Conservation (phyloP, 2,329 filamentous ascomycete species). For the Alternaria conjuncta region DNA sequence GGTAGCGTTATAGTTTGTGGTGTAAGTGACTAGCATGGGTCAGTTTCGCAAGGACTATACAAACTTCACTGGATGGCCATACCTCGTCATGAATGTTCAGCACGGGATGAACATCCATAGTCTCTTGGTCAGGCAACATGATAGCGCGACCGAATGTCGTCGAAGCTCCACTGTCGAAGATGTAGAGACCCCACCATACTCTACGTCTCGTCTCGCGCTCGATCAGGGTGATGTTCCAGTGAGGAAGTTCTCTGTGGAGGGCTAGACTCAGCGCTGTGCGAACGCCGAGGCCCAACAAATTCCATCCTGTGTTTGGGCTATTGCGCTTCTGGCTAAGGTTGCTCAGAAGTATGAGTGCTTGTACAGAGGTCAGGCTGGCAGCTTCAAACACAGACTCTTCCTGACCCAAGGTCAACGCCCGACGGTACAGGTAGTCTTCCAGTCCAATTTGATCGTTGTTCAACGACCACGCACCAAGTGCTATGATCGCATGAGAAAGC, state of each 20-base stretch:
- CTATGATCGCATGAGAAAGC: conserved; percentile 32
- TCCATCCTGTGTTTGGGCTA: conserved; percentile 35
- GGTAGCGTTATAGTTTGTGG: conserved; percentile 27
- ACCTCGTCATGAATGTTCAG: conserved; percentile 32
- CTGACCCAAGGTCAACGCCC: conserved; percentile 31
- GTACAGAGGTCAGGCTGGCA: conserved; percentile 30
- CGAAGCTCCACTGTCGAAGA: conserved; percentile 36
- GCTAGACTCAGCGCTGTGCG: conserved; percentile 33
- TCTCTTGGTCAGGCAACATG: conserved; percentile 33
- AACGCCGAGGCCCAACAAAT: conserved; percentile 31
- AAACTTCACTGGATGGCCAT: not conserved
- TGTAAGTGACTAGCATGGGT: conserved; percentile 25
- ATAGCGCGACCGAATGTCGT: conserved; percentile 33
- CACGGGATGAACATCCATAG: conserved; percentile 33
- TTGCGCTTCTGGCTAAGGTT: conserved; percentile 35
- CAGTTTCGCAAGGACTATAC: not conserved
- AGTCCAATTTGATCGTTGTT: conserved; percentile 32
- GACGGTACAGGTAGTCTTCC: conserved; percentile 33
- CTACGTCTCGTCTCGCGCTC: conserved; percentile 33
- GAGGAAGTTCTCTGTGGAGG: conserved; percentile 33
- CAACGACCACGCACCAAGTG: conserved; percentile 30
- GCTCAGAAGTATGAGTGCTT: conserved; percentile 32
- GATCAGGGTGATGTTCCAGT: conserved; percentile 35
- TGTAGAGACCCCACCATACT: conserved; percentile 35
- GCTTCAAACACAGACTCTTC: conserved; percentile 35